Evolutionary conservation across 2,329 filamentous ascomycete genomes (phyloP).

Genomic region (Fusarium pseudoanthophilum): DNA sequence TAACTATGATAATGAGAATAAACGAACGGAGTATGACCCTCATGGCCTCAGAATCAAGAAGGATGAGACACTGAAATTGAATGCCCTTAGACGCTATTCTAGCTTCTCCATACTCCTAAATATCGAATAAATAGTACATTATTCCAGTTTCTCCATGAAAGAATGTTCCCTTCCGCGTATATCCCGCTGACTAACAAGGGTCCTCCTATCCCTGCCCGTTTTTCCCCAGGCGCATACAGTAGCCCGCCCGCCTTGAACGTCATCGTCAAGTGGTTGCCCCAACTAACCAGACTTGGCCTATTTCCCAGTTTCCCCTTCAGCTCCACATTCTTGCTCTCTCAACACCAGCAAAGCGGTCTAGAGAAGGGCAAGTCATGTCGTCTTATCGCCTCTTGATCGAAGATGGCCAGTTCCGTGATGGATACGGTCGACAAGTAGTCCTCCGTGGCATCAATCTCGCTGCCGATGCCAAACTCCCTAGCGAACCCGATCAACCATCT

Average conservation of each 20-base stretch:
- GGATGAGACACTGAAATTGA: not conserved
- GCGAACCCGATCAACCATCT: constrained; percentile 82
- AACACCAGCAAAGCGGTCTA: constrained; percentile 8
- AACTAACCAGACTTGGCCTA: constrained; percentile 29
- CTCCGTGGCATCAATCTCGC: constrained; percentile 95
- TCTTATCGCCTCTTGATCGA: constrained; percentile 84
- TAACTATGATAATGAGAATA: not conserved
- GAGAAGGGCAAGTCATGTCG: constrained; percentile 65
- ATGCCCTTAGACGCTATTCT: not conserved
- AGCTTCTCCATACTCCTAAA: not conserved
- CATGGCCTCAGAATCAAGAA: constrained; percentile 17
- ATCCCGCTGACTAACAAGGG: constrained; percentile 36
- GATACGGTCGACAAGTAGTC: constrained; percentile 83
- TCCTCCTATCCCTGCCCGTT: constrained; percentile 11
- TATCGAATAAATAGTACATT: not conserved
- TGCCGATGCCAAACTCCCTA: constrained; percentile 89
- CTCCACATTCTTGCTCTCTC: constrained; percentile 7
- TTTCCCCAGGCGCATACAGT: not conserved
- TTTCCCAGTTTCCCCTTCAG: constrained; percentile 26
- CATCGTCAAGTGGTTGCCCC: constrained; percentile 32
- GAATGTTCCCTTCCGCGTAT: not conserved
- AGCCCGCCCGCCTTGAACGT: constrained; percentile 36
- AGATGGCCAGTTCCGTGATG: constrained; percentile 84
- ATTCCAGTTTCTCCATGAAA: not conserved
- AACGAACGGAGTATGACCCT: constrained; percentile 1